Percentiles rank a stretch among this genome's conserved stretches.
Conservation (phyloP, 139 green algal genomes). For the Closterium sp. region DNA sequence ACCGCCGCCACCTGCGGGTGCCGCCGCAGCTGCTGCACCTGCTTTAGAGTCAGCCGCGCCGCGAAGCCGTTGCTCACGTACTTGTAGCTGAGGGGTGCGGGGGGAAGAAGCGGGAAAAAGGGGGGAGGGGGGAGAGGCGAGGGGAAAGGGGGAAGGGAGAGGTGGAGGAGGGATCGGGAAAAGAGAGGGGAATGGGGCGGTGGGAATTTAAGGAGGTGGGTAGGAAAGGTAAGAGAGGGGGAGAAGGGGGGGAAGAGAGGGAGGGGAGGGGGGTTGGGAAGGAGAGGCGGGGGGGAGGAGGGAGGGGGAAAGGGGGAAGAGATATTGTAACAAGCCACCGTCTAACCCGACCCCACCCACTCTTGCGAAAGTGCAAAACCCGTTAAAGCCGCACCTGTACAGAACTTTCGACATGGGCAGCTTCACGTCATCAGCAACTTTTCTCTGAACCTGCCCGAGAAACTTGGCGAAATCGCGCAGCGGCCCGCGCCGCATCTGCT, state of each 20-base stretch:
- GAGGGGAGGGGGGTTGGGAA: too few species aligned
- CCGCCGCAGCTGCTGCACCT: slow-evolving; percentile 4
- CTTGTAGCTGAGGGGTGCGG: background rate
- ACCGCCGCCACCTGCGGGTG: background rate
- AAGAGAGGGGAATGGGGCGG: background rate
- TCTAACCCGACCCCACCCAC: too few species aligned
- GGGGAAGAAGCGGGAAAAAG: too few species aligned
- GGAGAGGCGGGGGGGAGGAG: background rate
- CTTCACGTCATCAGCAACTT: background rate
- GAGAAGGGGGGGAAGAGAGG: background rate
- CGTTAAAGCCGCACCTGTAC: background rate
- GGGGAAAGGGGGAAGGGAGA: too few species aligned
- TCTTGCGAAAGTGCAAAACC: too few species aligned
- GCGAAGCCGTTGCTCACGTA: slow-evolving; percentile 16
- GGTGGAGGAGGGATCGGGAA: too few species aligned
- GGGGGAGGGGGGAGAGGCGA: too few species aligned
- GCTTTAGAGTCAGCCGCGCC: background rate
- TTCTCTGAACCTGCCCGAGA: background rate
- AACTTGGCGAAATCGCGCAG: background rate
- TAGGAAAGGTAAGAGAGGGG: too few species aligned
- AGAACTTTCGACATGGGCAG: background rate
- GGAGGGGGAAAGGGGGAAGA: background rate
- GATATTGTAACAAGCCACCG: too few species aligned
- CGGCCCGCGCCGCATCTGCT: background rate
- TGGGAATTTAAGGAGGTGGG: too few species aligned